Evolutionary conservation across 495 filamentous ascomycete species (phyloP), one percentile per base, ranked within the genome.

Genomic region (Rusavskia elegans): DNA sequence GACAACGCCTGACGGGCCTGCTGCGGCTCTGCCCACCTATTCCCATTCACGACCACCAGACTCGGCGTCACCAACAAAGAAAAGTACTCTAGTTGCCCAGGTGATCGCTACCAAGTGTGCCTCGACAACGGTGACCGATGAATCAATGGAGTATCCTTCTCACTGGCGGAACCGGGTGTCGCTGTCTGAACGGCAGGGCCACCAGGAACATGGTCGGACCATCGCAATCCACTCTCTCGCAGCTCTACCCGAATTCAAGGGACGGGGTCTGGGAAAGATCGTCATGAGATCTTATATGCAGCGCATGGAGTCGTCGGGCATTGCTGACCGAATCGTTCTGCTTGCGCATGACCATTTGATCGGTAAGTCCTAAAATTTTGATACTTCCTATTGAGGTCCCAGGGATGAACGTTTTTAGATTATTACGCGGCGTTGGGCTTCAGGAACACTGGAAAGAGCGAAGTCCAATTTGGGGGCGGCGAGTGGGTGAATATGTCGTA

Each of bases 351-450:
- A 87, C 51, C 67, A 77, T 45, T 62, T 92, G 29, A 66, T 89
- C 14, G 60, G 66, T 27, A 27, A 27, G 25, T 27, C 25, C 4
- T 27, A 27, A 27, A 27, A 3, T 27, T 27, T 27, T 27, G 25
- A 27, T 27, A 27, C 7, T 27, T 27, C 25, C 1, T 27, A 3
- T 27, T 4, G 3, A 27, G 25, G 25, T 3, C 7, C 25, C 25
- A 27, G 2, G 7, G 2, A 27, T 27, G 25, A 27, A 27, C 25
- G 25, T 3, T 27, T 27, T 27, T 27, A 27, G 25, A 27, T 0
- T 96, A 84, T 63, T 97, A 95, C 62, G 76, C 86, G 61, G 71
- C 71, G 9, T 77, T 87, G 41, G 86, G 86, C 1, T 97, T 90
- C 59, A 66, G 66, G 57, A 75, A 80, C 52, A 59, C 64, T n/a